Percentiles rank a stretch among this genome's conserved stretches.
These are phyloP conservation scores for Botrytis sinoallii DNA, from an alignment of 2,329 filamentous ascomycete species.

Conservation along the genomic window DNA sequence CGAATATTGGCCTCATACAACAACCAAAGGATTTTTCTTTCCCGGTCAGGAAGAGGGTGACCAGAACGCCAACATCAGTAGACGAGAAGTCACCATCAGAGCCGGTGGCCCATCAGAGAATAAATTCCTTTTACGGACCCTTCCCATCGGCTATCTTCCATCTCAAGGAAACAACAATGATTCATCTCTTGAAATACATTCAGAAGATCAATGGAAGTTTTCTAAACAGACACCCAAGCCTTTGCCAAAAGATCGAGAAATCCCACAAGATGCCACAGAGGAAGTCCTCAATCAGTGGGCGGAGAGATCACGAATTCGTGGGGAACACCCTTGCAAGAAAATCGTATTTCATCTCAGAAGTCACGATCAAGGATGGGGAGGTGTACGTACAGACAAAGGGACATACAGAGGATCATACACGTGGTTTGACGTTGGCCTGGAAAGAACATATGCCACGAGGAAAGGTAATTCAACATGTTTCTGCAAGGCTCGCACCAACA, in stretches of 20 bases:
- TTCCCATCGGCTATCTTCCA: constrained; percentile 30
- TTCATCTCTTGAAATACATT: constrained; percentile 16
- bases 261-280: constrained; percentile 25
- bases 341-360: constrained; percentile 58
- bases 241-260: constrained; percentile 18
- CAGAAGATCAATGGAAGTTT: constrained; percentile 7
- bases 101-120: constrained; percentile 37
- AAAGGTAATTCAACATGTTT: constrained; percentile 23
- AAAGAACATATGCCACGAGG: constrained; percentile 47
- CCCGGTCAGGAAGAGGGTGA: neutral
- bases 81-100: constrained; percentile 18
- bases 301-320: constrained; percentile 21
- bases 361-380: constrained; percentile 58
- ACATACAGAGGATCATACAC: constrained; percentile 52
- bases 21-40: constrained; percentile 28
- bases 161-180: constrained; percentile 10
- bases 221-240: constrained; percentile 21
- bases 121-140: constrained; percentile 40
- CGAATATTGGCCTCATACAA: constrained; percentile 58
- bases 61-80: constrained; percentile 20
- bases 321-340: constrained; percentile 52
- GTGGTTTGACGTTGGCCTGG: constrained; percentile 63
- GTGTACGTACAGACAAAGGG: constrained; percentile 34
- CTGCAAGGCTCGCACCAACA: neutral
- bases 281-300: constrained; percentile 28